Conservation (phyloP, 2,329 filamentous ascomycete species). For the Phyllosticta citribraziliensis region DNA sequence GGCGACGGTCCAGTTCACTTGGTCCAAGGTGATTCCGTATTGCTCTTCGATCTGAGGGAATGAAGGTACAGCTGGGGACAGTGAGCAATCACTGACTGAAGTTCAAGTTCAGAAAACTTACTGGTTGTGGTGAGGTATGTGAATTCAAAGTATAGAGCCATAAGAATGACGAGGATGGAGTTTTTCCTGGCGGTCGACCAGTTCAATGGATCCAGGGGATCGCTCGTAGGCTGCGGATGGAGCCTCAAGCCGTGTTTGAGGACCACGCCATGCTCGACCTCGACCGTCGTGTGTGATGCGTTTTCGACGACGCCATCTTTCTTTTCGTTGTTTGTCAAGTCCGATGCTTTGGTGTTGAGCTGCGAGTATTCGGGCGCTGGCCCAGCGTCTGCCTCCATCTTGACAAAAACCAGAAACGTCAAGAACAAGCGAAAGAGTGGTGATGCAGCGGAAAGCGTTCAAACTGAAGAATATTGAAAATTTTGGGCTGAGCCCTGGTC, state of each 20-base stretch:
- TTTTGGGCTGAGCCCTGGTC: neutral
- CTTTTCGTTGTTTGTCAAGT: conserved; percentile 1
- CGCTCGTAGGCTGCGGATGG: conserved; percentile 28
- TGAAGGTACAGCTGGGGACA: conserved; percentile 35
- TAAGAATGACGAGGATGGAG: conserved; percentile 41
- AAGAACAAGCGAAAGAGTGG: neutral
- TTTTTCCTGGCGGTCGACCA: conserved; percentile 31
- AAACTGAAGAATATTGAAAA: neutral
- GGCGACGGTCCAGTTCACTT: conserved; percentile 48
- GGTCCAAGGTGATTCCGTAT: conserved; percentile 29
- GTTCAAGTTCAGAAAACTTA: neutral
- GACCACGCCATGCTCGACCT: conserved; percentile 5
- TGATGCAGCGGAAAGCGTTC: neutral
- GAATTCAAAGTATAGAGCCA: conserved; percentile 49
- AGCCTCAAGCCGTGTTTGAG: conserved; percentile 21
- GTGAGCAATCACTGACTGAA: neutral
- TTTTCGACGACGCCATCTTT: neutral
- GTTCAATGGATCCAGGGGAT: conserved; percentile 27
- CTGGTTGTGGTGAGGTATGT: conserved; percentile 49
- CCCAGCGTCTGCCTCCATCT: neutral
- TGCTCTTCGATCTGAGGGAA: conserved; percentile 41
- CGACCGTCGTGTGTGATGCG: neutral
- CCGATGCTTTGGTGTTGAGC: neutral
- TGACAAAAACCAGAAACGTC: neutral
- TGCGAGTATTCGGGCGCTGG: neutral